phyloP scores from a whole-genome alignment of 1,139 yeast species.

The Barnettozyma hawaiiensis region DNA sequence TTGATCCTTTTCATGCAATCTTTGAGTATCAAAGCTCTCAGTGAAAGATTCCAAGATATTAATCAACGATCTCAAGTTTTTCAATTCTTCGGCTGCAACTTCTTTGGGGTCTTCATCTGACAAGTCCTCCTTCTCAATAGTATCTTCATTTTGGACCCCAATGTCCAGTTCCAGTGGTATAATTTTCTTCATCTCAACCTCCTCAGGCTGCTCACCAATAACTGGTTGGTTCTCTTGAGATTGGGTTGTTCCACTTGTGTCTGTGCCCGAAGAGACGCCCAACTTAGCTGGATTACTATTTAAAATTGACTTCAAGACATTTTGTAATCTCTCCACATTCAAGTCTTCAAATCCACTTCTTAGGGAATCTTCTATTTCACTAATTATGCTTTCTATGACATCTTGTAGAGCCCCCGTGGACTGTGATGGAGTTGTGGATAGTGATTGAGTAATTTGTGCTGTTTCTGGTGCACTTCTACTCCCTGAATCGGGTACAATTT shows the following conservation, averaged over 20 bases:
- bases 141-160: neutral
- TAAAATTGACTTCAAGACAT: slow-evolving; percentile 5
- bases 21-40: slow-evolving; percentile 7
- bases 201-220: neutral
- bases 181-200: neutral
- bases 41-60: slow-evolving; percentile 1
- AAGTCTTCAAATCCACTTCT: slow-evolving; percentile 6
- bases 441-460: neutral
- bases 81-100: slow-evolving; percentile 1
- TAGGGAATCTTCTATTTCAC: neutral
- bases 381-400: neutral
- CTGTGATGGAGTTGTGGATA: neutral
- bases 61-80: slow-evolving; percentile 3
- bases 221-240: neutral
- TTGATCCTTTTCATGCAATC: slow-evolving; percentile 16
- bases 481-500: neutral
- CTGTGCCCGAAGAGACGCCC: neutral
- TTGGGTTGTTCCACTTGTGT: neutral
- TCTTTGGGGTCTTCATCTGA: neutral
- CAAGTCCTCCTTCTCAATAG: neutral
- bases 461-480: neutral
- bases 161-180: neutral
- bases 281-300: neutral
- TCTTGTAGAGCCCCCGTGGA: neutral
- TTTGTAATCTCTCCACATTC: slow-evolving; percentile 8